A percentile compares a stretch with the other conserved stretches of the same genome.
Conservation (phyloP, 805 yeast genomes). For the Pichia gijzeniarum region DNA sequence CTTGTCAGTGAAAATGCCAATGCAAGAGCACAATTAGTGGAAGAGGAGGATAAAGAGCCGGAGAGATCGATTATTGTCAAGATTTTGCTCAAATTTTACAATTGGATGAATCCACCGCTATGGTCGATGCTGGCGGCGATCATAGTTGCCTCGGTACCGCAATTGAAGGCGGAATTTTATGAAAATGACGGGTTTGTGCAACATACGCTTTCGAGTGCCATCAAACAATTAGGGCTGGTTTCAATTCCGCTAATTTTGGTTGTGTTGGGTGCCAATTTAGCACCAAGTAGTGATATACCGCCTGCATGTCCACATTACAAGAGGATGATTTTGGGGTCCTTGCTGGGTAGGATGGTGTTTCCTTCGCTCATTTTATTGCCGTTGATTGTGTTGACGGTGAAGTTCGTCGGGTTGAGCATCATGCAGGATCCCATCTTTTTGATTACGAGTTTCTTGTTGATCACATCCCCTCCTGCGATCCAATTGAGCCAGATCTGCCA, state of each 20-base stretch:
- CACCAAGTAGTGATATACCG: constrained; percentile 62
- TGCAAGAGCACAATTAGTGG: background rate
- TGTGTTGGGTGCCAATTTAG: constrained; percentile 72
- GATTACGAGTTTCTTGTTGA: constrained; percentile 67
- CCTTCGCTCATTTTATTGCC: constrained; percentile 68
- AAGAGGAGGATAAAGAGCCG: constrained; percentile 3
- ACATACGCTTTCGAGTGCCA: constrained; percentile 58
- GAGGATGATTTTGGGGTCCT: constrained; percentile 61
- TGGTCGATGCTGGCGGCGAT: constrained; percentile 70
- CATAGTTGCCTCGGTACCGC: constrained; percentile 60
- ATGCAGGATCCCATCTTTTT: constrained; percentile 77
- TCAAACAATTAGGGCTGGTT: constrained; percentile 62
- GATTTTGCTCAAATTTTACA: constrained; percentile 12
- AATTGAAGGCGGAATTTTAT: constrained; percentile 51
- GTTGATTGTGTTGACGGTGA: constrained; percentile 55
- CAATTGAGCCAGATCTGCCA: constrained; percentile 79
- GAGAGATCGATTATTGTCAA: constrained; percentile 1
- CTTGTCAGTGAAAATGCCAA: too few relatives aligned
- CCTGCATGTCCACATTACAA: constrained; percentile 57
- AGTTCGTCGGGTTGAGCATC: constrained; percentile 57
- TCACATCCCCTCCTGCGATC: constrained; percentile 79
- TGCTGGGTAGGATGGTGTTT: constrained; percentile 69
- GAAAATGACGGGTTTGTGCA: constrained; percentile 54
- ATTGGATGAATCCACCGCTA: constrained; percentile 71
- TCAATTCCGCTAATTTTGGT: constrained; percentile 73